A percentile compares a stretch with the other conserved stretches of the same genome.
phyloP scores from a whole-genome alignment of 1,284 basidiomycete genomes.

The Trichosporon sp. region DNA sequence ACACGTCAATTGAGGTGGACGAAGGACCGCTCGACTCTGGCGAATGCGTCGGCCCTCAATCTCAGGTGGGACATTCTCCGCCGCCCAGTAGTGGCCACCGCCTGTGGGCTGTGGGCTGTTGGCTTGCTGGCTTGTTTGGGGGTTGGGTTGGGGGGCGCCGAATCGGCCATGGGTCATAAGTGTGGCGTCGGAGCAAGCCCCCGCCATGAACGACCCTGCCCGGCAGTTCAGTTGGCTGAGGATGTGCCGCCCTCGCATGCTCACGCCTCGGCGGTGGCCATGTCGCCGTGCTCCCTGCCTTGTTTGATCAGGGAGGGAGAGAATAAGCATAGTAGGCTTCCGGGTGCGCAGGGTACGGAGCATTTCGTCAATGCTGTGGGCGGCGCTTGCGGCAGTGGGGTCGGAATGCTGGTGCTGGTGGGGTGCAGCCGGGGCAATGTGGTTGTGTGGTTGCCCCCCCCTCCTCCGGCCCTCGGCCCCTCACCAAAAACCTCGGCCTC shows the following conservation, averaged over 20 bases:
- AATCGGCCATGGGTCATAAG: neutral
- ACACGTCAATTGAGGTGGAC: neutral
- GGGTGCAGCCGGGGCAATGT: neutral
- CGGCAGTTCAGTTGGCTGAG: neutral
- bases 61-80: neutral
- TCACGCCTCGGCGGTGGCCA: neutral
- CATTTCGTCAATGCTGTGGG: neutral
- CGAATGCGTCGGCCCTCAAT: neutral
- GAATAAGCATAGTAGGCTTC: neutral
- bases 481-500: neutral
- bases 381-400: neutral
- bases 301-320: neutral
- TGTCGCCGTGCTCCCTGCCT: neutral
- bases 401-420: neutral
- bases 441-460: neutral
- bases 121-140: too few relatives aligned
- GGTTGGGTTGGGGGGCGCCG: neutral
- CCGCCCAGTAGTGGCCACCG: neutral
- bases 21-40: neutral
- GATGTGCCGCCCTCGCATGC: neutral
- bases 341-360: neutral
- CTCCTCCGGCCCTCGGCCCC: too few relatives aligned
- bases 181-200: neutral
- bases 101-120: neutral
- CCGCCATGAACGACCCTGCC: neutral